These are phyloP conservation scores for Geotrichum phurueaensis DNA, from an alignment of 1,139 yeast species.

Conservation along the genomic window DNA sequence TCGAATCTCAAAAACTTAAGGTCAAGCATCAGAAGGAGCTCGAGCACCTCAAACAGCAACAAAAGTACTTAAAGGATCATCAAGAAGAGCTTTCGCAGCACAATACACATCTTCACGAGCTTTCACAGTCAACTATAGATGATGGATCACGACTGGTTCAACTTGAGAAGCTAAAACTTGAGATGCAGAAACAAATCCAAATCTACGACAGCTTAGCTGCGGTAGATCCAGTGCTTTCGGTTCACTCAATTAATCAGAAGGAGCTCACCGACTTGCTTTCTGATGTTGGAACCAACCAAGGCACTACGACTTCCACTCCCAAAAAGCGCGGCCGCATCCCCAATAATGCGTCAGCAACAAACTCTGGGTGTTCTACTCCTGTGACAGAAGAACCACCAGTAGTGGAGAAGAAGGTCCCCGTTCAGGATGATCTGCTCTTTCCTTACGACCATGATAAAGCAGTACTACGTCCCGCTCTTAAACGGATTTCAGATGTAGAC, in stretches of 20 bases:
- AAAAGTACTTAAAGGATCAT: conserved; percentile 26
- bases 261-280: conserved; percentile 5
- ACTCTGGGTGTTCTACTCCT: conserved; percentile 15
- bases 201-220: not conserved
- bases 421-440: conserved; percentile 26
- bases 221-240: not conserved
- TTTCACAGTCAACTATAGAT: conserved; percentile 1
- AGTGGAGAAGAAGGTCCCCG: conserved; percentile 4
- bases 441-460: conserved; percentile 19
- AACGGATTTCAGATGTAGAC: conserved; percentile 13
- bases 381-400: conserved; percentile 4
- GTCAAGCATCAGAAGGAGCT: conserved; percentile 12
- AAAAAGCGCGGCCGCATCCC: conserved; percentile 10
- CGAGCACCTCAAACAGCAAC: conserved; percentile 48
- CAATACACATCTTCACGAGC: conserved; percentile 9
- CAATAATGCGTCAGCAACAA: conserved; percentile 2
- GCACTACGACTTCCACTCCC: not conserved
- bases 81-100: conserved; percentile 6
- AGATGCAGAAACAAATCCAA: conserved; percentile 3
- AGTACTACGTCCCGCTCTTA: conserved; percentile 13
- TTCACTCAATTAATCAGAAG: conserved; percentile 2
- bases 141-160: conserved; percentile 4
- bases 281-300: not conserved
- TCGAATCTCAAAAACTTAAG: conserved; percentile 9
- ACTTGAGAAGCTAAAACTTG: conserved; percentile 2